Conservation (phyloP, 164 flowering plant genomes). For the Stephania cephalantha region DNA sequence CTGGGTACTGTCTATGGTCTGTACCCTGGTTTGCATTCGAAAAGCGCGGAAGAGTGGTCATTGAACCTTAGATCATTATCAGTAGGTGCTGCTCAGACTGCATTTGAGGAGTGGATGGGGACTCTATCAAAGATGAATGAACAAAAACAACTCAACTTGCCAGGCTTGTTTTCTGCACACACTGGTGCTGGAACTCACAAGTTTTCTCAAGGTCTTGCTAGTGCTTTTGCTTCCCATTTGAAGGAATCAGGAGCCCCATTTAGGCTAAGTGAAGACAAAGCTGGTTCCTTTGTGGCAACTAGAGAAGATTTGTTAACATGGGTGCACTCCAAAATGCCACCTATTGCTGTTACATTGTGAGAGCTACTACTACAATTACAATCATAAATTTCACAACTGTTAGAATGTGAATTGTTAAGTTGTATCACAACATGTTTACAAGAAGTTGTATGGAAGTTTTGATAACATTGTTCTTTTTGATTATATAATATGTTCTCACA, state of each 20-base stretch:
- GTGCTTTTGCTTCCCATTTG: slow-evolving; percentile 63
- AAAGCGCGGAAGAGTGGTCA: slow-evolving; percentile 63
- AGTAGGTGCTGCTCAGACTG: slow-evolving; percentile 88
- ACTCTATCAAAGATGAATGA: slow-evolving; percentile 31
- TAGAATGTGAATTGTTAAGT: slow-evolving; percentile 2
- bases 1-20: slow-evolving; percentile 69
- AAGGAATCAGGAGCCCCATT: slow-evolving; percentile 70
- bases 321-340: slow-evolving; percentile 39
- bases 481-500: not conserved
- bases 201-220: slow-evolving; percentile 68
- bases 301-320: slow-evolving; percentile 60
- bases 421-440: not conserved
- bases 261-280: slow-evolving; percentile 48
- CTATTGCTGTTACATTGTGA: slow-evolving; percentile 16
- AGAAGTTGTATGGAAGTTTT: not conserved
- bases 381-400: not conserved
- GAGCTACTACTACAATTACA: not conserved
- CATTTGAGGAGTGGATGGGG: slow-evolving; percentile 89
- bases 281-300: slow-evolving; percentile 64
- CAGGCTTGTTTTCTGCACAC: slow-evolving; percentile 41
- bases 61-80: slow-evolving; percentile 74
- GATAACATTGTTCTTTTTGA: not conserved
- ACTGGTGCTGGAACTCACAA: slow-evolving; percentile 84
- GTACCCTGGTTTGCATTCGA: slow-evolving; percentile 74
- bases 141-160: slow-evolving; percentile 4